Evolutionary conservation across 208 protist species (phyloP).

Genomic region (Crithidia expoeki): DNA sequence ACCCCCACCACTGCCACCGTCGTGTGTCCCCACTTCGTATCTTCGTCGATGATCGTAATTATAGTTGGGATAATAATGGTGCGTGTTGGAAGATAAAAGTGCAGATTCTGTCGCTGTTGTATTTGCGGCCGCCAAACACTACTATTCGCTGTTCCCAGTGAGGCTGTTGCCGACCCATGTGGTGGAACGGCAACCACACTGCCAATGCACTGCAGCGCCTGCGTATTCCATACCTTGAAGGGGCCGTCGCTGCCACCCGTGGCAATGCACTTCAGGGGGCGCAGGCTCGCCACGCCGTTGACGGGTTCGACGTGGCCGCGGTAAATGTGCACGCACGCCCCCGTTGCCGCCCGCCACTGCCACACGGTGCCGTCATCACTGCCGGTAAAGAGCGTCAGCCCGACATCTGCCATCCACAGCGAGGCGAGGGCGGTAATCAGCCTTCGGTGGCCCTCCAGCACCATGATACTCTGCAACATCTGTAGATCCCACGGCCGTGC

Average conservation of each 20-base stretch:
- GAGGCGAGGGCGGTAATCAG: constrained; percentile 33
- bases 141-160: too few relatives aligned
- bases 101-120: neutral
- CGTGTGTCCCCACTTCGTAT: neutral
- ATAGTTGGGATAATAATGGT: neutral
- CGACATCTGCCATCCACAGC: constrained; percentile 29
- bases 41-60: neutral
- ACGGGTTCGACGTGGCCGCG: constrained; percentile 41
- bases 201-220: constrained; percentile 36
- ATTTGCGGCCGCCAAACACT: neutral
- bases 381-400: constrained; percentile 49
- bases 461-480: constrained; percentile 43
- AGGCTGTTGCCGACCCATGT: neutral
- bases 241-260: constrained; percentile 38
- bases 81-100: neutral
- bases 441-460: constrained; percentile 47
- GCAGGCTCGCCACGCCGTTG: constrained; percentile 43
- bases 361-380: constrained; percentile 62
- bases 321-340: constrained; percentile 52
- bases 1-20: too few relatives aligned
- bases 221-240: constrained; percentile 46
- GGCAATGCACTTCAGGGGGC: constrained; percentile 34
- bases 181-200: constrained; percentile 33
- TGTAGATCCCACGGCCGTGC: constrained; percentile 49
- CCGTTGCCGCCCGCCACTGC: constrained; percentile 47